phyloP scores from a whole-genome alignment of 139 green algal genomes.

The Chlorella ohadii region DNA sequence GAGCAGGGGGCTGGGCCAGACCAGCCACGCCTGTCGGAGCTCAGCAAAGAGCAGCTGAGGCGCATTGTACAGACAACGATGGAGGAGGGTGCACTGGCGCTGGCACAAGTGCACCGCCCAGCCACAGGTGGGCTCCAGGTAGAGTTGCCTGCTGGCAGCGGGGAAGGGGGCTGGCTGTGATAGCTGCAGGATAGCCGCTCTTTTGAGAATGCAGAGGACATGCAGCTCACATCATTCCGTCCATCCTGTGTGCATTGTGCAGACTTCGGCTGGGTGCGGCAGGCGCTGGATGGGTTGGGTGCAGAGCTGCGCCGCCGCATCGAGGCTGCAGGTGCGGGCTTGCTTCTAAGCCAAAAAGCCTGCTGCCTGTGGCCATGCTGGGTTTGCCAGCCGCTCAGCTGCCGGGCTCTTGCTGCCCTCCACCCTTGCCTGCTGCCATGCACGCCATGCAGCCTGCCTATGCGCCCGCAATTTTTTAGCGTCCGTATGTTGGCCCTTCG shows the following conservation, averaged over 20 bases:
- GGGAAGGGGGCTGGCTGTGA: background rate
- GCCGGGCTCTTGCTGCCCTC: no score
- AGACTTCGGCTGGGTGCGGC: slow-evolving; percentile 22
- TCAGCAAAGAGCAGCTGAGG: background rate
- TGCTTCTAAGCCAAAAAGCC: no score
- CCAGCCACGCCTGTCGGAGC: background rate
- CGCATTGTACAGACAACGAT: background rate
- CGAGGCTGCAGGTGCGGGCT: background rate
- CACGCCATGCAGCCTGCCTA: no score
- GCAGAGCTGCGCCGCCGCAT: slow-evolving; percentile 42
- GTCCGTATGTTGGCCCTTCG: no score
- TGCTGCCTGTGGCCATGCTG: no score
- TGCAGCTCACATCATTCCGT: no score
- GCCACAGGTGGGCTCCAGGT: background rate
- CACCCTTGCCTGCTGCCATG: no score
- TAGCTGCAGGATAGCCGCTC: no score
- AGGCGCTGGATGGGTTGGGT: slow-evolving; percentile 32
- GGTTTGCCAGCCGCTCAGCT: no score
- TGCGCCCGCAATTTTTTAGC: no score
- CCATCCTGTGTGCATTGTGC: background rate
- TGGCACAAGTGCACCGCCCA: slow-evolving; percentile 19
- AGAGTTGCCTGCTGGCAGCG: no score
- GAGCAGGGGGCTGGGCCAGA: background rate
- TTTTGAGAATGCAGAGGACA: no score
- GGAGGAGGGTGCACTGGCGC: slow-evolving; percentile 8